These are phyloP conservation scores for Pyronema omphalodes DNA, from an alignment of 495 filamentous ascomycete species.

Conservation along the genomic window DNA sequence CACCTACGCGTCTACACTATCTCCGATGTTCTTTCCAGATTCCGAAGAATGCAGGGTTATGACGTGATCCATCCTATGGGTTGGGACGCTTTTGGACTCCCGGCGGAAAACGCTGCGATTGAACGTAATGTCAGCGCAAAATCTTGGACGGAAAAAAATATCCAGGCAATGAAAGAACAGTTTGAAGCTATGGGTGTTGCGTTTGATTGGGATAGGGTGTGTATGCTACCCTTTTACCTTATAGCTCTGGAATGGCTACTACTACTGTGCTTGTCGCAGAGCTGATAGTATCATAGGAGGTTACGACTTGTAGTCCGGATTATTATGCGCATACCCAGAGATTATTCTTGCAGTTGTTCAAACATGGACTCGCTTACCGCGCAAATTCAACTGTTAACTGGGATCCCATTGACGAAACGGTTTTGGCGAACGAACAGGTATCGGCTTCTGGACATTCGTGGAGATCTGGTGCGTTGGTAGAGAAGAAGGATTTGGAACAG, in stretches of 20 bases:
- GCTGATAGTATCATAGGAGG: constrained; percentile 35
- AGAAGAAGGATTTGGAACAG: constrained; percentile 61
- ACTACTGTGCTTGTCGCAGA: background rate
- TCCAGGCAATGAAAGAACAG: constrained; percentile 67
- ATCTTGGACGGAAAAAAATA: constrained; percentile 63
- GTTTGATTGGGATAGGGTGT: constrained; percentile 68
- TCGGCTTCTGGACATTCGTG: constrained; percentile 68
- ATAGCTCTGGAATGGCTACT: background rate
- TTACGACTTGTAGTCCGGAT: constrained; percentile 61
- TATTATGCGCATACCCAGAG: constrained; percentile 83
- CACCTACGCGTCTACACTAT: constrained; percentile 83
- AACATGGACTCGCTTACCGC: constrained; percentile 59
- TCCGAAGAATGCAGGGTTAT: constrained; percentile 54
- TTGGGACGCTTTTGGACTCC: constrained; percentile 84
- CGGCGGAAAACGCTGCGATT: constrained; percentile 87
- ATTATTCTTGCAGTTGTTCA: constrained; percentile 57
- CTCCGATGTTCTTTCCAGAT: constrained; percentile 65
- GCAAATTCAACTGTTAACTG: constrained; percentile 69
- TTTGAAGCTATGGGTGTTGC: constrained; percentile 52
- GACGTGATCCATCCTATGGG: constrained; percentile 75
- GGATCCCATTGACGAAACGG: constrained; percentile 76
- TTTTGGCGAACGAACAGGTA: constrained; percentile 82
- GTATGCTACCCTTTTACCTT: constrained; percentile 18
- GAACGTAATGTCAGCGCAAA: constrained; percentile 63
- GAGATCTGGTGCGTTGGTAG: constrained; percentile 73